phyloP scores from a whole-genome alignment of 208 protist species.

The Acanthamoeba divionensis region DNA sequence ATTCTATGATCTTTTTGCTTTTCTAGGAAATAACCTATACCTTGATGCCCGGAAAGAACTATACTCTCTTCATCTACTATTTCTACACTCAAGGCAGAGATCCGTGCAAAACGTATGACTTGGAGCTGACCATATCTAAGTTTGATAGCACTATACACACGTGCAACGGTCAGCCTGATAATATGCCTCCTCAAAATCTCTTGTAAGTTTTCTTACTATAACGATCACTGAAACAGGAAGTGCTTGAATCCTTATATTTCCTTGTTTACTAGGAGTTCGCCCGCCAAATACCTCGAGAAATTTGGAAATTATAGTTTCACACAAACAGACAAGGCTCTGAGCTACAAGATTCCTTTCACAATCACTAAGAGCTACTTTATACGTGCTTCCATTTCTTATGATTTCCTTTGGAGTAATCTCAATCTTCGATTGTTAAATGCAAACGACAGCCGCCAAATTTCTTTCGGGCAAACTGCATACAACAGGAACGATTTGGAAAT shows the following conservation, averaged over 20 bases:
- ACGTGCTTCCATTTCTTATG: conserved; percentile 20
- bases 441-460: neutral
- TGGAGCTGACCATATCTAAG: conserved; percentile 6
- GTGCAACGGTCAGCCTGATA: conserved; percentile 5
- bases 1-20: no score
- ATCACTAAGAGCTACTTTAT: conserved; percentile 11
- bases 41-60: neutral
- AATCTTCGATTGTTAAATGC: neutral
- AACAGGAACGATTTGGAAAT: conserved; percentile 34
- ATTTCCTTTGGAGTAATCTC: conserved; percentile 46
- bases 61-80: neutral
- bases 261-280: no score
- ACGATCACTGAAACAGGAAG: no score
- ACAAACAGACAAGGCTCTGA: neutral
- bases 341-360: neutral
- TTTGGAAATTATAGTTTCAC: neutral
- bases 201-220: neutral
- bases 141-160: neutral
- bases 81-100: neutral
- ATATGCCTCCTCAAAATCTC: neutral
- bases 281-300: neutral
- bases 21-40: conserved; percentile 7
- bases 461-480: conserved; percentile 26
- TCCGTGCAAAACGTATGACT: neutral
- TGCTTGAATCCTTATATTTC: no score